Evolutionary conservation across 345 rosid genomes (phyloP).

Genomic region (Brassica rapa): DNA sequence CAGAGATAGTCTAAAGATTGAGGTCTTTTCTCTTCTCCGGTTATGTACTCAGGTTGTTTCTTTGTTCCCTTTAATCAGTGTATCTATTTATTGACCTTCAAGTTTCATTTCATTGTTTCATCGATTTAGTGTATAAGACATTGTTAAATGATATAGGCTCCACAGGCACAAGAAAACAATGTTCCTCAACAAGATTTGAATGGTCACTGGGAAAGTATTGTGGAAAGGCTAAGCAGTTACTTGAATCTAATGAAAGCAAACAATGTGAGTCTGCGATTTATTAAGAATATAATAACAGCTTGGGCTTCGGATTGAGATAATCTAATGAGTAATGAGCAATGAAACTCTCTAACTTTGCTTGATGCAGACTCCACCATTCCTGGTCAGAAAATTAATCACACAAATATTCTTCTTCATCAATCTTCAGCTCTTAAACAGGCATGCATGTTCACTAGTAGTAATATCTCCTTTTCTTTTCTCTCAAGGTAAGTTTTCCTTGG

Average conservation of each 20-base stretch:
- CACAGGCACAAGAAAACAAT: conserved; percentile 92
- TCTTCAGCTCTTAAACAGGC: conserved; percentile 96
- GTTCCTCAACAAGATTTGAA: conserved; percentile 94
- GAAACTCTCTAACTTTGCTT: conserved; percentile 14
- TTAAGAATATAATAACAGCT: background rate
- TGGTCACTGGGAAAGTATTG: conserved; percentile 97
- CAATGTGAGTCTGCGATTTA: conserved; percentile 56
- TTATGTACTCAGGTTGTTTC: conserved; percentile 83
- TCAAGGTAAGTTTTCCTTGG: background rate
- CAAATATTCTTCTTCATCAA: conserved; percentile 96
- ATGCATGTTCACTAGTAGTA: conserved; percentile 24
- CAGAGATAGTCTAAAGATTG: conserved; percentile 91
- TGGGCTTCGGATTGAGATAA: background rate
- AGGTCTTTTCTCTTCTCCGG: conserved; percentile 91
- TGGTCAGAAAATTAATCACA: conserved; percentile 82
- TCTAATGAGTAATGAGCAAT: background rate
- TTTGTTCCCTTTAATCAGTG: conserved; percentile 22
- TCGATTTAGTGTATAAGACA: background rate
- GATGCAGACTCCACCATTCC: conserved; percentile 88
- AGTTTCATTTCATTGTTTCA: background rate
- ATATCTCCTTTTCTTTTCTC: background rate
- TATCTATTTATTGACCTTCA: background rate
- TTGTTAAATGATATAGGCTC: conserved; percentile 63
- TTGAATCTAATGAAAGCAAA: conserved; percentile 72
- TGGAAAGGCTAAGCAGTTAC: conserved; percentile 76